These are phyloP conservation scores for Stephanodiscus minutulus DNA, from an alignment of 108 stramenopile genomes.

Conservation along the genomic window DNA sequence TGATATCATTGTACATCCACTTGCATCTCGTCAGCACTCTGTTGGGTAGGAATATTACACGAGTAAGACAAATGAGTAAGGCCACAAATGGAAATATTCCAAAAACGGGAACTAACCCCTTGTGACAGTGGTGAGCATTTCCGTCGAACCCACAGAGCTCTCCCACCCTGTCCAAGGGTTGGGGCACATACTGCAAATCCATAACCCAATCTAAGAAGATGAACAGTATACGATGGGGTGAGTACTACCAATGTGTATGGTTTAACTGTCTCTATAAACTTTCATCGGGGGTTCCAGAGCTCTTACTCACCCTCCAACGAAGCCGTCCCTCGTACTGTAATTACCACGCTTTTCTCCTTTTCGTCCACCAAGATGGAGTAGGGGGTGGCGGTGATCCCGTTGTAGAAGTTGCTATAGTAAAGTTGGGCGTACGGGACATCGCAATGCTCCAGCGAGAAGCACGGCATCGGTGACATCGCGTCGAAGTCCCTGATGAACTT, in stretches of 20 bases:
- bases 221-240: too few species aligned
- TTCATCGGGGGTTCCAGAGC: background rate
- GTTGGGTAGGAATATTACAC: too few species aligned
- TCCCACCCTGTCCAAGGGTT: slow-evolving; percentile 47
- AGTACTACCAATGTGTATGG: background rate
- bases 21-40: slow-evolving; percentile 47
- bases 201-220: slow-evolving; percentile 58
- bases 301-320: slow-evolving; percentile 18
- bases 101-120: too few species aligned
- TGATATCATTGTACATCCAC: slow-evolving; percentile 62
- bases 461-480: slow-evolving; percentile 12
- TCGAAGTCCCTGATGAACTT: slow-evolving; percentile 28
- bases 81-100: too few species aligned
- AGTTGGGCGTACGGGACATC: slow-evolving; percentile 31
- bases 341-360: slow-evolving; percentile 32
- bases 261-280: too few species aligned
- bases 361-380: slow-evolving; percentile 47
- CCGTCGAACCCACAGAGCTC: slow-evolving; percentile 60
- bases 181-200: slow-evolving; percentile 62
- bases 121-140: slow-evolving; percentile 51
- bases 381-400: slow-evolving; percentile 37
- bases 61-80: too few species aligned
- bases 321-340: slow-evolving; percentile 40
- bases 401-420: slow-evolving; percentile 37
- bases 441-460: slow-evolving; percentile 19